phyloP scores from a whole-genome alignment of 306 rosid genomes.

The Arachis hypogaea region DNA sequence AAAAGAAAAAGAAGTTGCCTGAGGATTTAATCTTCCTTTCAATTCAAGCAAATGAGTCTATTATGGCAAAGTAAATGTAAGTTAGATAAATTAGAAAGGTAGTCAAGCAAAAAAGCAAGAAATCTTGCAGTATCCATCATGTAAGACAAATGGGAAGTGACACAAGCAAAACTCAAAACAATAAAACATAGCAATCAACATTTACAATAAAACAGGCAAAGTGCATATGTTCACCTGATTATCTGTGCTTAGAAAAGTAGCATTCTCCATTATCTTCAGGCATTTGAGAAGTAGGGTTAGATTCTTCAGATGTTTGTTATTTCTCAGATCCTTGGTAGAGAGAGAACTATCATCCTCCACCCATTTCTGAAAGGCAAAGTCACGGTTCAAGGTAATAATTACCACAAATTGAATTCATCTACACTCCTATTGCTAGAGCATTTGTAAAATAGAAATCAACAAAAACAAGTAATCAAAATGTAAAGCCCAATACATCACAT shows the following conservation, averaged over 20 bases:
- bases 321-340: slow-evolving; percentile 53
- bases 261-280: slow-evolving; percentile 98
- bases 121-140: slow-evolving; percentile 1
- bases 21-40: slow-evolving; percentile 59
- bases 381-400: slow-evolving; percentile 21
- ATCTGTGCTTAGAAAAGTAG: slow-evolving; percentile 84
- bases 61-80: slow-evolving; percentile 40
- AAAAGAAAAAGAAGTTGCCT: slow-evolving; percentile 53
- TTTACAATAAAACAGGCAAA: slow-evolving; percentile 11
- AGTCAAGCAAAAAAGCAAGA: slow-evolving; percentile 26
- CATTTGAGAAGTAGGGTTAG: slow-evolving; percentile 80
- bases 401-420: not conserved
- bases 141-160: slow-evolving; percentile 10
- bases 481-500: slow-evolving; percentile 3
- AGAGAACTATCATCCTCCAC: slow-evolving; percentile 38
- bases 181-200: slow-evolving; percentile 3
- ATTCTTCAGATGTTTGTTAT: slow-evolving; percentile 50
- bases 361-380: slow-evolving; percentile 61
- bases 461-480: not conserved
- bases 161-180: slow-evolving; percentile 23
- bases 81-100: slow-evolving; percentile 36
- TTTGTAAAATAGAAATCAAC: not conserved
- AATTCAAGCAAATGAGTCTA: slow-evolving; percentile 90
- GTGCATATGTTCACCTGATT: slow-evolving; percentile 69
- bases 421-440: slow-evolving; percentile 21